Percentiles rank a stretch among this genome's conserved stretches.
Evolutionary conservation across 495 filamentous ascomycete species (phyloP).

Genomic region (Massariosphaeria phaeospora): DNA sequence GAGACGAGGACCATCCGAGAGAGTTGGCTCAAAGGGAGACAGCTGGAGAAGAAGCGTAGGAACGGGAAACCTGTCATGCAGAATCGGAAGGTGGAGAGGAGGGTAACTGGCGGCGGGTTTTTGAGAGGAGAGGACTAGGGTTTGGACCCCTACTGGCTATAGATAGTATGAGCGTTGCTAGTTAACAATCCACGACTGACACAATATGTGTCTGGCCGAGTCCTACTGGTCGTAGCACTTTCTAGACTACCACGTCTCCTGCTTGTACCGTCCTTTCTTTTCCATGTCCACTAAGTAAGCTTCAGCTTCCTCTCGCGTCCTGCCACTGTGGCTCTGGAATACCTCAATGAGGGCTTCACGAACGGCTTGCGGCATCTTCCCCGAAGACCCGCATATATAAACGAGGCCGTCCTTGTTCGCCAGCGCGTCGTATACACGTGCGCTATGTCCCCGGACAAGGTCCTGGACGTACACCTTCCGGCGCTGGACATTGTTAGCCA

Average conservation of each 20-base stretch:
- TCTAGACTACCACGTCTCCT: conserved; percentile 72
- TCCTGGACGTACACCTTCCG: conserved; percentile 90
- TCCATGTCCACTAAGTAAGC: conserved; percentile 58
- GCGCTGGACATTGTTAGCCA: conserved; percentile 22
- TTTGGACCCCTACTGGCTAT: too few species aligned
- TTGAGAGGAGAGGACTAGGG: conserved; percentile 17
- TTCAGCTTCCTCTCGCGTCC: conserved; percentile 51
- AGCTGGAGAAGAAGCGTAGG: conserved; percentile 7
- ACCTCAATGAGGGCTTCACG: conserved; percentile 72
- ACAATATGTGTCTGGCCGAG: too few species aligned
- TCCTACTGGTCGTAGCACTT: background rate
- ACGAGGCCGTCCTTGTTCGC: conserved; percentile 51
- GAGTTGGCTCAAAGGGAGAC: conserved; percentile 44
- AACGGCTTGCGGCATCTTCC: conserved; percentile 82
- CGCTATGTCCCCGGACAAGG: conserved; percentile 58
- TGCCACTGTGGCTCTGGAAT: conserved; percentile 47
- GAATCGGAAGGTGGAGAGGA: conserved; percentile 22
- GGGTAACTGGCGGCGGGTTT: conserved; percentile 17
- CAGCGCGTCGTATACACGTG: conserved; percentile 56
- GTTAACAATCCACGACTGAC: too few species aligned
- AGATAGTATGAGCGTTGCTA: too few species aligned
- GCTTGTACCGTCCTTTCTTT: conserved; percentile 64
- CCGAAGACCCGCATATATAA: conserved; percentile 71
- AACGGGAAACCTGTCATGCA: conserved; percentile 1
- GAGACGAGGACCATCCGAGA: conserved; percentile 46